Evolutionary conservation across 2,329 filamentous ascomycete genomes (phyloP), one percentile per base, ranked within the genome.

Genomic region (Claviceps pazoutovae): DNA sequence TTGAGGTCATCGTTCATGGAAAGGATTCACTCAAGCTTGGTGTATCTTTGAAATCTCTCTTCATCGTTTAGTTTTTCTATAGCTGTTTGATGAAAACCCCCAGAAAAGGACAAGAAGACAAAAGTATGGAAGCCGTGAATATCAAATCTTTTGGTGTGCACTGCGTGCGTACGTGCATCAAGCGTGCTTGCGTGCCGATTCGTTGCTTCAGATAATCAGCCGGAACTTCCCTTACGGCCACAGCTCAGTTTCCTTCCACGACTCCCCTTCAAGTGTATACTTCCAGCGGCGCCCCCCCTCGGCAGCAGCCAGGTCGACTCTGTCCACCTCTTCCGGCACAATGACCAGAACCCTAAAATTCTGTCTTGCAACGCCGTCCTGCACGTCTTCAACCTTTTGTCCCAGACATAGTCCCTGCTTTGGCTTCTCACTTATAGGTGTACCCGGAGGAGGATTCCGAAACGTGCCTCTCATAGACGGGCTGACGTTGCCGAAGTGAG

Each of bases 291-390:
- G 72, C 13, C 74, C 73, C 55, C 78, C 77, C 46, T 75, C 74
- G 1, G 83, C 79, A 61, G 88, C 78, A 52, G 77, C 81, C 50
- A 94, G 66, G 63, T 93, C 85, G 16, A 86, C 72, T 60, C 76
- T 74, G 64, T 95, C 89, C 19, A 94, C 82, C 64, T 86, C 80
- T 8, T 86, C 78, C 0, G 88, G 88, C 54, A 83, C 78, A 58
- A 95, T 83, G 44, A 93, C 80, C n/a, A 89, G 81, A 3, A 95
- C 84, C 26, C 88, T 74, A 63, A 95, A 95, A 64, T 94, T 86
- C 57, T 70, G 70, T 58, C 88, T 74, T 42, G 88, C 86, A 51
- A 84, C 67, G 37, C 71, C 65, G 55, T 97, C 88, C 45, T 87
- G 68, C 5, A 94, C 66, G 59, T 84, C 80, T 17, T 79, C 74